Percentiles rank a stretch among this genome's conserved stretches.
Conservation (phyloP, 768 basidiomycete species). For the Sporobolomyces pararoseus region DNA sequence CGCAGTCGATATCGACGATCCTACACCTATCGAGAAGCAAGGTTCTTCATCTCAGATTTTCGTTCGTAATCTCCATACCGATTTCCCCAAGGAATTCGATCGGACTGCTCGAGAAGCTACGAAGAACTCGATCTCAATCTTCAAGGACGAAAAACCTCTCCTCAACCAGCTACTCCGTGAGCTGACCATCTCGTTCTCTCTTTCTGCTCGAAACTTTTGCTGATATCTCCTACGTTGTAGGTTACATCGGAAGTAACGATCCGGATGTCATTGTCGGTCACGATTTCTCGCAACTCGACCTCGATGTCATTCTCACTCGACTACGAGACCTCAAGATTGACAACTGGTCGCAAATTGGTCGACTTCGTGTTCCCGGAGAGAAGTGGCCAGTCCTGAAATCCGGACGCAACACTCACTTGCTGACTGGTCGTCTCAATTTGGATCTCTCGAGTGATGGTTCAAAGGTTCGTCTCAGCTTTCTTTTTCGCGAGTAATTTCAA, state of each 20-base stretch:
- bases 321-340: conserved; percentile 86
- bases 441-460: conserved; percentile 92
- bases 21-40: conserved; percentile 80
- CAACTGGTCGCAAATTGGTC: conserved; percentile 88
- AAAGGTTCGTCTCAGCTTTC: conserved; percentile 58
- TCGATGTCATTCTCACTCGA: conserved; percentile 84
- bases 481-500: background rate
- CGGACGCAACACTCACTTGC: conserved; percentile 74
- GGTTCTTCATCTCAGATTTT: conserved; percentile 80
- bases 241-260: conserved; percentile 72
- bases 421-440: conserved; percentile 80
- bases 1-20: conserved; percentile 80
- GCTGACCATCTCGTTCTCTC: conserved; percentile 26
- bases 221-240: background rate
- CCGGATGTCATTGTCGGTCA: conserved; percentile 94
- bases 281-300: conserved; percentile 87
- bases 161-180: conserved; percentile 74
- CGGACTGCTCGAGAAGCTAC: conserved; percentile 55
- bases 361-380: conserved; percentile 65
- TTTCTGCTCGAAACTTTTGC: conserved; percentile 10
- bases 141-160: conserved; percentile 77
- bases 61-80: conserved; percentile 76
- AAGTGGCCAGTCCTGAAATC: conserved; percentile 77
- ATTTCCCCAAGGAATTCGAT: conserved; percentile 80
- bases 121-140: conserved; percentile 58